Base-by-base conservation (phyloP, 2,329 filamentous ascomycete genomes). In the Colletotrichum tropicale region DNA sequence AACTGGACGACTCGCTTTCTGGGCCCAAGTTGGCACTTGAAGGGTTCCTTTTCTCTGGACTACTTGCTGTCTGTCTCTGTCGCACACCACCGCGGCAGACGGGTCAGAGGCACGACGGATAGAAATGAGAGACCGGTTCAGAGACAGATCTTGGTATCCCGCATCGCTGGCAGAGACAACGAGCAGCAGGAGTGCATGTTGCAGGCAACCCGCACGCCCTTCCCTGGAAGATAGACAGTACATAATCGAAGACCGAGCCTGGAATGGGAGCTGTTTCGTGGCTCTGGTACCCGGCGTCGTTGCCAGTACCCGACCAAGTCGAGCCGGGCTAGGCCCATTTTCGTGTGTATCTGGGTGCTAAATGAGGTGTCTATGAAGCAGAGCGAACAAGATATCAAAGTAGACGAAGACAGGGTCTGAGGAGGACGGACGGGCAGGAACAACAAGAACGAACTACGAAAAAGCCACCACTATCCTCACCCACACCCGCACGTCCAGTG, bases 141-240 rank as follows among this genome's bases (percentile, higher is more conserved):
- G 67, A 71, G 73, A 75, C 56, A 65, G 55, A 67, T 67, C 69
- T 64, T 75, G 73, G 73, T 58, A 62, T 73, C 69, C 64, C 70
- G 58, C 70, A 67, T 68, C 21, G 43, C 32, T 72, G 62, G 55
- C 69, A 75, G 55, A 72, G 73, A 62, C 73, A 73, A 66, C 28
- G 52, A 60, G 24, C 16, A 66, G 36, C 32, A 43, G 38, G 38
- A 43, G 18, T 43, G 38, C 38, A 43, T 43, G 38, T 43, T n/a
- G 38, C 38, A 43, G 38, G 12, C 61, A 72, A 55, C 43, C 26
- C 65, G 21, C 43, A 8, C 32, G 30, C 64, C 55, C 56, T 21
- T 38, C 16, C 58, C 58, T 21, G 26, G 30, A 16, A 32, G 16
- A 18, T 21, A 55, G 30, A 8, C 55, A 18, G 18, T 48, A 48